Conservation (phyloP, 1,284 basidiomycete genomes). For the Ceratobasidium papillatum region DNA sequence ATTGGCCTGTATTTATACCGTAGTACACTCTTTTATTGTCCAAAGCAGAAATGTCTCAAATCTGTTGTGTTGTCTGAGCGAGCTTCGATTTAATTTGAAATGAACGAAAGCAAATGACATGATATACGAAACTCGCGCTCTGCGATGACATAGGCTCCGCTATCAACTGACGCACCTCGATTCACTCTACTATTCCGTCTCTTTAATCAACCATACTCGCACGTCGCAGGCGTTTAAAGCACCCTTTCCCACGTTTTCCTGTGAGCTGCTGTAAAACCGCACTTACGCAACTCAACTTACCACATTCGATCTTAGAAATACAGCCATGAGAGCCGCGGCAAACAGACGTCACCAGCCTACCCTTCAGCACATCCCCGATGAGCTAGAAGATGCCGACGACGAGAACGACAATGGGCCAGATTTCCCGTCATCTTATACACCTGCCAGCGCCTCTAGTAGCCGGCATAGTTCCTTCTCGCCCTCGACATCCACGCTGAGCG, state of each 20-base stretch:
- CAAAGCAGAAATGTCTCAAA: background rate
- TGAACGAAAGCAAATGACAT: background rate
- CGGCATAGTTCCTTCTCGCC: conserved; percentile 8
- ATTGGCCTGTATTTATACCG: background rate
- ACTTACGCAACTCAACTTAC: background rate
- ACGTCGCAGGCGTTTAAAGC: background rate
- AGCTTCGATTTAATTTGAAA: background rate
- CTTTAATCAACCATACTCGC: background rate
- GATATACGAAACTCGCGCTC: background rate
- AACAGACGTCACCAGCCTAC: conserved; percentile 22
- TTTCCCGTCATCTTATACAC: background rate
- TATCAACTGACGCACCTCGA: background rate
- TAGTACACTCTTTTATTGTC: background rate
- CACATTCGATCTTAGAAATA: background rate
- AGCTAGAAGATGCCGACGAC: conserved; percentile 27
- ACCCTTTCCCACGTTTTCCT: background rate
- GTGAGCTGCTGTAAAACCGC: background rate
- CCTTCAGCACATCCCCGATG: conserved; percentile 33
- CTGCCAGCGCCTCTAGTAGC: background rate
- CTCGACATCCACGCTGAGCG: background rate
- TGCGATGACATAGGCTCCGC: conserved; percentile 1
- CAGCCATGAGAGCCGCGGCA: conserved; percentile 8
- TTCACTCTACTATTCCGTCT: background rate
- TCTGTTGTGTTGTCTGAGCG: background rate
- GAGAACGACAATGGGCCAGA: background rate